Evolutionary conservation across 257 asterid genomes (phyloP), one percentile per base, ranked within the genome.

Genomic region (Solanum piurae): DNA sequence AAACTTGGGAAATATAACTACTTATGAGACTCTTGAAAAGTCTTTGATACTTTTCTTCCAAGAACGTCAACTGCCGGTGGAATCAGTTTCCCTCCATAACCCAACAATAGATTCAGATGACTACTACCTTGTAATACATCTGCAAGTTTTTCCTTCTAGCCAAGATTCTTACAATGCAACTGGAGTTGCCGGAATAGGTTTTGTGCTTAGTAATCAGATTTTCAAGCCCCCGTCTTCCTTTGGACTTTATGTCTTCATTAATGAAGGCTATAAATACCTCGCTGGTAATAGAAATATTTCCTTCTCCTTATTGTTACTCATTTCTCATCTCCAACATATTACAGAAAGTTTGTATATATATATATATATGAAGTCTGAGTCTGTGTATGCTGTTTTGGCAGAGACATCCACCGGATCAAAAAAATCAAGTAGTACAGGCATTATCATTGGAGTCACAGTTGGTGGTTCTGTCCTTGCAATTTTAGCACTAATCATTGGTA

Each of bases 131-230:
- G 85, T 34, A 66, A 83, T 97, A 88, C 72, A 62, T 87, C 93
- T 97, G 46, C 90, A 89, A 76, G n/a, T 97, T 69, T 97, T 97
- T 85, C 99, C 98, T 9, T 89, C 93, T 34, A 91, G 91, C 73
- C 88, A 82, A 85, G 89, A 90, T 21, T 52, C 55, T 90, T 97
- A 95, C 86, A 94, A 95, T 46, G 89, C 88, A 7, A 85, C 95
- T 5, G 99, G 93, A 87, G 89, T 97, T 86, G 69, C 92, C 9
- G 64, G 89, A 55, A 89, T 97, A 16, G 98, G 92, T 5, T 92
- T 93, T 87, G 88, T 84, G 73, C 93, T 97, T 7, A 97, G 97
- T 91, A 95, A 92, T 88, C 99, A 93, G 64, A 94, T 94, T 37
- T 94, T 97, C 93, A 93, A 90, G 92, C 98, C 98, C 0, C 98